A percentile compares a stretch with the other conserved stretches of the same genome.
Conservation (phyloP, 2,329 filamentous ascomycete genomes). For the Aspergillus proliferans region DNA sequence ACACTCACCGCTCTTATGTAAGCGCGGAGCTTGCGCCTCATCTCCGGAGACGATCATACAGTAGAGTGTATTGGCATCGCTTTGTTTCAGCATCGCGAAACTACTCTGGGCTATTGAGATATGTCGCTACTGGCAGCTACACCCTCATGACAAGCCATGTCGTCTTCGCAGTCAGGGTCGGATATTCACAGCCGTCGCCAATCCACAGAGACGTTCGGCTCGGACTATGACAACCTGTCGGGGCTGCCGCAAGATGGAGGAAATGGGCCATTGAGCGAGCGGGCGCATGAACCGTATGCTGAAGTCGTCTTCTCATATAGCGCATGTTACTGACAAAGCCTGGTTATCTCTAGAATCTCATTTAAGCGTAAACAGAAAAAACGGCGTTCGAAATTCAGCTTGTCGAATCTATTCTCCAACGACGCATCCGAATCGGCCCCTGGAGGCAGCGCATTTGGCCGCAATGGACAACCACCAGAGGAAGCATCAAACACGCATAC, state of each 20-base stretch:
- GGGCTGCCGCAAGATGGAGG: slow-evolving; percentile 14
- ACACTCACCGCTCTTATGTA: slow-evolving; percentile 21
- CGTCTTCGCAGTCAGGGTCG: slow-evolving; percentile 17
- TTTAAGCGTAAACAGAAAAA: slow-evolving; percentile 40
- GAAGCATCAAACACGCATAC: slow-evolving; percentile 18
- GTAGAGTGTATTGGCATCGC: background rate
- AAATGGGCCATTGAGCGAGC: slow-evolving; percentile 24
- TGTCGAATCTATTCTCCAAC: slow-evolving; percentile 34
- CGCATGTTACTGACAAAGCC: slow-evolving; percentile 3
- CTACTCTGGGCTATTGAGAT: slow-evolving; percentile 1
- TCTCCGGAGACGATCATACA: slow-evolving; percentile 10
- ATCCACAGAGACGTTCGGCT: slow-evolving; percentile 8
- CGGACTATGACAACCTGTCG: slow-evolving; percentile 15
- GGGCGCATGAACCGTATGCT: slow-evolving; percentile 31
- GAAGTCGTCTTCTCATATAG: background rate
- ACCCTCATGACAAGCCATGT: slow-evolving; percentile 20
- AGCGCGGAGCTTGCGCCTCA: slow-evolving; percentile 23
- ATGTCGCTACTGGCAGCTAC: slow-evolving; percentile 13
- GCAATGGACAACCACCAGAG: slow-evolving; percentile 21
- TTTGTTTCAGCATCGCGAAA: slow-evolving; percentile 1
- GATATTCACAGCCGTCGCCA: slow-evolving; percentile 11
- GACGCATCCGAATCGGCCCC: slow-evolving; percentile 19
- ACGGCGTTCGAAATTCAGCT: slow-evolving; percentile 31
- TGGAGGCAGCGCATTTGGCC: slow-evolving; percentile 14
- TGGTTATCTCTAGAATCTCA: slow-evolving; percentile 24